A percentile compares a stretch with the other conserved stretches of the same genome.
phyloP scores from a whole-genome alignment of 2,329 filamentous ascomycete species.

The Alternaria rosae region DNA sequence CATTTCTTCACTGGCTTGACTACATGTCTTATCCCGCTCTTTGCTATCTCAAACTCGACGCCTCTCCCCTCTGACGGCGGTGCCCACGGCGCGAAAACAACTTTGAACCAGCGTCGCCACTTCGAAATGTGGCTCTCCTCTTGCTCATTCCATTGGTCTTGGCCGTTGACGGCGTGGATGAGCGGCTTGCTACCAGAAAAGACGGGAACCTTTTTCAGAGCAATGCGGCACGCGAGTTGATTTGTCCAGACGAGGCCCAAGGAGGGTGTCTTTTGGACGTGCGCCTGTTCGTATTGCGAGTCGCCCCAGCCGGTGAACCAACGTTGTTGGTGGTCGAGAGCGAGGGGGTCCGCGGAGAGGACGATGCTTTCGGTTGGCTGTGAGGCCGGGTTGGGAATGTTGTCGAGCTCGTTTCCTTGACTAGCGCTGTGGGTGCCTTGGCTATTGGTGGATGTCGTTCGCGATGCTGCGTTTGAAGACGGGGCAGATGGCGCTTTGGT shows the following conservation, averaged over 20 bases:
- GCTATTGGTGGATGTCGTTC: conserved; percentile 22
- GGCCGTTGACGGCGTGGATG: conserved; percentile 39
- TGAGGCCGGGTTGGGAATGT: conserved; percentile 20
- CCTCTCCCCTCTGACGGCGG: conserved; percentile 60
- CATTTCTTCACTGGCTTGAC: conserved; percentile 12
- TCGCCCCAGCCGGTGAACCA: conserved; percentile 98
- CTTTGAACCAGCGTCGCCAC: conserved; percentile 81
- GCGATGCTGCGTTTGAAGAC: conserved; percentile 35
- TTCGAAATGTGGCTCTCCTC: conserved; percentile 57
- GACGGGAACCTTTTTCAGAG: conserved; percentile 74
- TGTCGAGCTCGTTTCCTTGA: conserved; percentile 17
- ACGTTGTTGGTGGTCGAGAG: conserved; percentile 86
- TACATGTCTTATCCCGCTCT: conserved; percentile 37
- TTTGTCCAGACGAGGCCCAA: conserved; percentile 91
- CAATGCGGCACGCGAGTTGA: conserved; percentile 83
- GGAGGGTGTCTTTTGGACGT: conserved; percentile 77
- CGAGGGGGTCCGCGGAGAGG: conserved; percentile 64
- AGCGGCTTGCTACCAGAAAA: conserved; percentile 43
- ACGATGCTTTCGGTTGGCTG: conserved; percentile 35
- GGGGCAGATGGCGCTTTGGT: conserved; percentile 38
- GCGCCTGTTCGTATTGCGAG: conserved; percentile 41
- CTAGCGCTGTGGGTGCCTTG: neutral
- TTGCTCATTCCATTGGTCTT: conserved; percentile 53
- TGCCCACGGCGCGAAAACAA: conserved; percentile 87
- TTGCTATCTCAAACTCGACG: conserved; percentile 74